A percentile compares a stretch with the other conserved stretches of the same genome.
These are phyloP conservation scores for Phaseolus coccineus DNA, from an alignment of 331 rosid genomes.

Conservation along the genomic window DNA sequence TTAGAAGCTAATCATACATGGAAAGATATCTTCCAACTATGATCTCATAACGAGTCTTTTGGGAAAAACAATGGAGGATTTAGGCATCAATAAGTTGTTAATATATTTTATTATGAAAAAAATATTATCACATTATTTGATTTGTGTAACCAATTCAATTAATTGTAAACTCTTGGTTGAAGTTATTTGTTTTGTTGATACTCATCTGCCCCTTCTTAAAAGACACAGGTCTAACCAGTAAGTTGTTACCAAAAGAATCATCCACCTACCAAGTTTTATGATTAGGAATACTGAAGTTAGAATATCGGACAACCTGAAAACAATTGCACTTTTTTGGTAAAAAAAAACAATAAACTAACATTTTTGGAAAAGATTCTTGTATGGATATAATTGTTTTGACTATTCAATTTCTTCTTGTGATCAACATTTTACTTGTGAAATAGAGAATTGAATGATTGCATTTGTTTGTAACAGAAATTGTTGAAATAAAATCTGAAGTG, in stretches of 20 bases:
- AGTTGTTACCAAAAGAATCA: too few species aligned
- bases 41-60: not conserved
- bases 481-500: conserved; percentile 2
- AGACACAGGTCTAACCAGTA: too few species aligned
- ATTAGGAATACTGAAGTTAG: not conserved
- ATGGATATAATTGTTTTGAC: conserved; percentile 5
- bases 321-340: not conserved
- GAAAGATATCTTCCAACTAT: too few species aligned
- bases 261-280: not conserved
- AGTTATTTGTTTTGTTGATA: not conserved
- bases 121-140: not conserved
- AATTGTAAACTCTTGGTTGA: too few species aligned
- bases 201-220: not conserved
- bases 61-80: not conserved
- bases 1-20: too few species aligned
- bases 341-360: not conserved
- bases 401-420: conserved; percentile 8
- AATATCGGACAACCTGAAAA: not conserved
- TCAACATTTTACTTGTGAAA: not conserved
- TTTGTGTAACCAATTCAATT: too few species aligned
- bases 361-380: not conserved
- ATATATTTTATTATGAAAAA: not conserved
- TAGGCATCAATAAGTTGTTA: not conserved
- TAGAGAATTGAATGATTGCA: conserved; percentile 18
- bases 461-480: conserved; percentile 1